A percentile compares a stretch with the other conserved stretches of the same genome.
phyloP scores from a whole-genome alignment of 306 rosid species.

The Rosa lucieae region DNA sequence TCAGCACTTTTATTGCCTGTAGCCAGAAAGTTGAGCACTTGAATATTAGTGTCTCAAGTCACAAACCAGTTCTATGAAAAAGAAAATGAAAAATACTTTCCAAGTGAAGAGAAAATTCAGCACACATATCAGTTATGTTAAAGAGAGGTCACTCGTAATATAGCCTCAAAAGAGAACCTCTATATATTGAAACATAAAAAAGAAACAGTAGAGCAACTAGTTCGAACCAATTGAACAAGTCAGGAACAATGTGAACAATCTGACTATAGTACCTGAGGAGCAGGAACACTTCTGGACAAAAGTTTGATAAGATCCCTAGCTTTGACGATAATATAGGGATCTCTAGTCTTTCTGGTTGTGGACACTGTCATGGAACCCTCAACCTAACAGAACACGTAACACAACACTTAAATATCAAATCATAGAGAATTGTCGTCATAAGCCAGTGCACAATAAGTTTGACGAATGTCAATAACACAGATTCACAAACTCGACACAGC shows the following conservation, averaged over 20 bases:
- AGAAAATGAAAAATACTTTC: too few relatives aligned
- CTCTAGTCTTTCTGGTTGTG: conserved; percentile 84
- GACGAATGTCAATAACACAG: not conserved
- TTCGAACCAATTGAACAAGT: not conserved
- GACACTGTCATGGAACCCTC: conserved; percentile 95
- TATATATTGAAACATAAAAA: not conserved
- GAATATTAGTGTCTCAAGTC: conserved; percentile 6
- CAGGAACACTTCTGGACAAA: conserved; percentile 92
- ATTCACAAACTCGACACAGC: not conserved
- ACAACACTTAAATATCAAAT: not conserved
- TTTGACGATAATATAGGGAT: conserved; percentile 79
- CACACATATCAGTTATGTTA: not conserved
- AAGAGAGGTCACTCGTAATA: not conserved
- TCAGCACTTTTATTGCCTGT: conserved; percentile 79
- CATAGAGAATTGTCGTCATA: not conserved
- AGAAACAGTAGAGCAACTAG: not conserved
- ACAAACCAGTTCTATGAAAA: not conserved
- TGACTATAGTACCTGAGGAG: conserved; percentile 58
- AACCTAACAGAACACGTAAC: conserved; percentile 39
- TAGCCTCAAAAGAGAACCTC: not conserved
- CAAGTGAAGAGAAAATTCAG: not conserved
- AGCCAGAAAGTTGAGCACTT: conserved; percentile 8
- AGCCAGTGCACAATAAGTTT: not conserved
- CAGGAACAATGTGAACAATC: not conserved
- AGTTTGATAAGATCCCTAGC: conserved; percentile 92